Percentiles rank a stretch among this genome's conserved stretches.
These are phyloP conservation scores for Microcyclosporella mali DNA, from an alignment of 2,329 filamentous ascomycete genomes.

Conservation along the genomic window DNA sequence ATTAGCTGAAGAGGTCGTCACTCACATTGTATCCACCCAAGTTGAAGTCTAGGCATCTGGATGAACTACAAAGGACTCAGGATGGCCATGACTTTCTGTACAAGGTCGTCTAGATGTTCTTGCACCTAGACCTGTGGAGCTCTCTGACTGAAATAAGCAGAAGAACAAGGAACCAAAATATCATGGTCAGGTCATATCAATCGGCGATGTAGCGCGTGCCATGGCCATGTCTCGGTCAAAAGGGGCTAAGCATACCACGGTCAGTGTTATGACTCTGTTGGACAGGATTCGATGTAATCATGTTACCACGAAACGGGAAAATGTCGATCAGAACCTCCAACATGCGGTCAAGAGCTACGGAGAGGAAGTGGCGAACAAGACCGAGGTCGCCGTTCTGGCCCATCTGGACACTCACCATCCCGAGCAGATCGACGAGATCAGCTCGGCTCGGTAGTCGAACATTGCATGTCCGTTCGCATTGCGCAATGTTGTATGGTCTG, in stretches of 20 bases:
- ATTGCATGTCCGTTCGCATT: too few species aligned
- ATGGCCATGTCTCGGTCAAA: slow-evolving; percentile 30
- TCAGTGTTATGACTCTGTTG: slow-evolving; percentile 13
- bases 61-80: slow-evolving; percentile 13
- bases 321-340: slow-evolving; percentile 3
- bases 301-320: background rate
- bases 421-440: slow-evolving; percentile 11
- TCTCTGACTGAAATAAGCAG: slow-evolving; percentile 13
- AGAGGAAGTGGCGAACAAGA: slow-evolving; percentile 13
- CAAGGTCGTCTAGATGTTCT: too few species aligned
- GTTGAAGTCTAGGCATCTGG: slow-evolving; percentile 1
- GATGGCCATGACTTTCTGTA: too few species aligned
- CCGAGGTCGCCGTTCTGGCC: slow-evolving; percentile 15
- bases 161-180: background rate
- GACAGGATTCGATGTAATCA: slow-evolving; percentile 9
- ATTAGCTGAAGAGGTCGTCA: too few species aligned
- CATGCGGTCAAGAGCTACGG: slow-evolving; percentile 12
- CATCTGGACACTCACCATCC: slow-evolving; percentile 21
- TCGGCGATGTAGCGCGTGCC: slow-evolving; percentile 38
- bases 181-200: slow-evolving; percentile 32
- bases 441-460: too few species aligned
- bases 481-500: too few species aligned
- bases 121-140: slow-evolving; percentile 14
- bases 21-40: too few species aligned
- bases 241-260: slow-evolving; percentile 18